Evolutionary conservation across 345 rosid species (phyloP), one percentile per base, ranked within the genome.

Genomic region (Murraya koenigii): DNA sequence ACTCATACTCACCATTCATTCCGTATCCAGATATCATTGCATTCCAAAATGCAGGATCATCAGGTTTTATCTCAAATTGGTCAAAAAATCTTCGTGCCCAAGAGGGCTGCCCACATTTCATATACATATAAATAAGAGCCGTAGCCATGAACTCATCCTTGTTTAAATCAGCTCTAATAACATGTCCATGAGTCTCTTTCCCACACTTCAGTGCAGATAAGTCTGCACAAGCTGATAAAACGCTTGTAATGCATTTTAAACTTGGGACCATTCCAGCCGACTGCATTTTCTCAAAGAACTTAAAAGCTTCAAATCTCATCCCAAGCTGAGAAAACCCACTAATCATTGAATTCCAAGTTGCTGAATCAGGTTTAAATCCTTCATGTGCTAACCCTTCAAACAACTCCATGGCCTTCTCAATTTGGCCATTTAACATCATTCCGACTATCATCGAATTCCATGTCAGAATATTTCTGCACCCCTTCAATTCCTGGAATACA

Each of bases 11-110:
- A 63, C 95, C 93, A 81, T 91, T 86, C 82, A 81, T 87, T 75
- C 92, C 93, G 80, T 89, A 91, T 10, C 95, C 95, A n/a, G 85
- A 91, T 74, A 89, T 86, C 87, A 89, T 81, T n/a, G 86, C 93
- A 72, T 91, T 91, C 95, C 95, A 89, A 79, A 88, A 87, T 66
- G 90, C 89, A 1, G 91, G 93, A 80, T 88, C 93, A 68, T 80
- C 74, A 25, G 92, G 87, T 77, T 86, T 91, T 14, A 82, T 70
- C 68, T 77, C 80, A 74, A 89, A 87, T 61, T 77, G 73, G 71
- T 86, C 79, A 69, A 89, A 88, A 72, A 86, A 66, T 38, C 71
- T 83, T 2, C 83, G 86, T 28, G 88, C 91, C 83, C 56, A 84
- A 33, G 68, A 77, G 9, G 88, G 82, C 61, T 61, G 14, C 69